phyloP scores from a whole-genome alignment of 2,329 filamentous ascomycete species.

The Aspergillus floridensis region DNA sequence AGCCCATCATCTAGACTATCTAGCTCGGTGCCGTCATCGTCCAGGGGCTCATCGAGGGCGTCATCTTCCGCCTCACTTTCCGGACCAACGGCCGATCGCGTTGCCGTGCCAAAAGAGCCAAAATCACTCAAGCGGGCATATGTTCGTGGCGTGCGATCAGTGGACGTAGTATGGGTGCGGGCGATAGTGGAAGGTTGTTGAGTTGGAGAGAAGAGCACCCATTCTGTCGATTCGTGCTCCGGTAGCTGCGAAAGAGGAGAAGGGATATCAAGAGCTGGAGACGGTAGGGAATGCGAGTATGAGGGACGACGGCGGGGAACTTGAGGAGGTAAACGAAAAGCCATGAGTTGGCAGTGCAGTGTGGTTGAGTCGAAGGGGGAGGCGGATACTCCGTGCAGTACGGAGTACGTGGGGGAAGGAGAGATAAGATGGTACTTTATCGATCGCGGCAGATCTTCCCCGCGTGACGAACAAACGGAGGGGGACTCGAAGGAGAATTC shows the following conservation, averaged over 20 bases:
- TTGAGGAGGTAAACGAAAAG: constrained; percentile 39
- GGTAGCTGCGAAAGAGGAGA: constrained; percentile 36
- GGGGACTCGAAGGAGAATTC: neutral
- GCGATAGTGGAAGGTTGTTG: constrained; percentile 66
- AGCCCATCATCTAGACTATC: constrained; percentile 92
- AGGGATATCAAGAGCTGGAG: constrained; percentile 28
- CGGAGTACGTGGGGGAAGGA: neutral
- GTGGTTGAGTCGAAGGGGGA: constrained; percentile 1
- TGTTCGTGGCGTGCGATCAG: constrained; percentile 62
- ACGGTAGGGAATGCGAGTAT: constrained; percentile 29
- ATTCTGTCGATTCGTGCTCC: constrained; percentile 79
- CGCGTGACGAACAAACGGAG: constrained; percentile 12
- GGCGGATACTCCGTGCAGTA: too few relatives aligned
- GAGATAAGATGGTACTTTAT: constrained; percentile 16
- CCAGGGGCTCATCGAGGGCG: constrained; percentile 57
- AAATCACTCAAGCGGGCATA: constrained; percentile 74
- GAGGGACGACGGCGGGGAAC: constrained; percentile 35
- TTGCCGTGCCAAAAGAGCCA: constrained; percentile 70
- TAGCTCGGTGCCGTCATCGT: constrained; percentile 67
- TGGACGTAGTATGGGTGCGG: constrained; percentile 66
- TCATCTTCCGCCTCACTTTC: constrained; percentile 13
- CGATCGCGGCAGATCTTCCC: constrained; percentile 25
- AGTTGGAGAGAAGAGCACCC: constrained; percentile 87
- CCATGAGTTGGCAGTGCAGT: constrained; percentile 28
- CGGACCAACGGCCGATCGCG: constrained; percentile 52